A percentile compares a stretch with the other conserved stretches of the same genome.
phyloP scores from a whole-genome alignment of 164 flowering plant genomes.

The Liquidambar formosana region DNA sequence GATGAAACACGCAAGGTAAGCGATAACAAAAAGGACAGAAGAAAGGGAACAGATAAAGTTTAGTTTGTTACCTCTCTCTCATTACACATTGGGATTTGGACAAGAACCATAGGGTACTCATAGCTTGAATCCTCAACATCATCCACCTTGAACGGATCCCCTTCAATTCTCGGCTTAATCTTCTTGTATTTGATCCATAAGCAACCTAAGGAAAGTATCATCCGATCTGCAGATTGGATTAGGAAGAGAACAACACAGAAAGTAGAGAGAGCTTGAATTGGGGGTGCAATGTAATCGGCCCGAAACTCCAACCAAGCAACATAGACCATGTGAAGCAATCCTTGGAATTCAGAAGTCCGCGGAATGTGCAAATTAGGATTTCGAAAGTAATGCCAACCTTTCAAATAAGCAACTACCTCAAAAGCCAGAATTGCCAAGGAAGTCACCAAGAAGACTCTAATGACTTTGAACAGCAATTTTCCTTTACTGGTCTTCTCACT shows the following conservation, averaged over 20 bases:
- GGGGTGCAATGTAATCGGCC: conserved; percentile 75
- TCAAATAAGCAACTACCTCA: conserved; percentile 61
- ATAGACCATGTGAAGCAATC: conserved; percentile 56
- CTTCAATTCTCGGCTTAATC: conserved; percentile 56
- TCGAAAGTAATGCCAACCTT: conserved; percentile 75
- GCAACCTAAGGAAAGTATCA: conserved; percentile 72
- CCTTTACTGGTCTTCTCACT: conserved; percentile 52
- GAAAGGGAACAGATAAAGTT: background rate
- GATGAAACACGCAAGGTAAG: background rate
- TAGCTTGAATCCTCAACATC: conserved; percentile 51
- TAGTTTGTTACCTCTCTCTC: conserved; percentile 70
- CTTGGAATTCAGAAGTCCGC: conserved; percentile 53
- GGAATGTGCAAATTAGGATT: conserved; percentile 58
- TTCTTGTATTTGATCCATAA: conserved; percentile 79
- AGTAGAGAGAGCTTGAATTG: conserved; percentile 53
- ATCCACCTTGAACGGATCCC: conserved; percentile 45
- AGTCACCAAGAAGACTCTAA: conserved; percentile 46
- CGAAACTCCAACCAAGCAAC: conserved; percentile 63
- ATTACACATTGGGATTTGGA: conserved; percentile 94
- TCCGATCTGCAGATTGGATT: conserved; percentile 72
- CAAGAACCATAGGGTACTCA: conserved; percentile 78
- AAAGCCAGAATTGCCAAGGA: conserved; percentile 53
- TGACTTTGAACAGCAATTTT: conserved; percentile 44
- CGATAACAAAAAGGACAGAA: background rate
- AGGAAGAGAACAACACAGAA: conserved; percentile 76